Evolutionary conservation across 345 rosid species (phyloP).

Genomic region (Clarkia xantiana): DNA sequence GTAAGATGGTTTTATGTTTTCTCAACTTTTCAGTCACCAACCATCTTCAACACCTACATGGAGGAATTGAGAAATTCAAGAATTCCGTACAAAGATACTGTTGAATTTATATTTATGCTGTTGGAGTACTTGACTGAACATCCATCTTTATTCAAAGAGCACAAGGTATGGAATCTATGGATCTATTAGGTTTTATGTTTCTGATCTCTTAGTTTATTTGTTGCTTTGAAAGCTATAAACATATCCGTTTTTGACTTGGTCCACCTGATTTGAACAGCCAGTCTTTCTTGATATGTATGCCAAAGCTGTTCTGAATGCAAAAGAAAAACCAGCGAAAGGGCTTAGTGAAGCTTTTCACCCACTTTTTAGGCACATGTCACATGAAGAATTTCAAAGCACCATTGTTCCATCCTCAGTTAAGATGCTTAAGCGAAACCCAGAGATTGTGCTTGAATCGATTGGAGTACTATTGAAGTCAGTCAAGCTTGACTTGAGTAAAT

Average conservation of each 20-base stretch:
- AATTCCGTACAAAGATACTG: constrained; percentile 58
- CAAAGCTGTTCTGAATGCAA: constrained; percentile 65
- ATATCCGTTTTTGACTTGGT: constrained; percentile 1
- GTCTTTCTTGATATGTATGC: constrained; percentile 66
- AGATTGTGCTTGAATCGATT: constrained; percentile 73
- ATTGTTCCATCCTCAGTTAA: constrained; percentile 75
- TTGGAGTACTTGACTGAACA: constrained; percentile 50
- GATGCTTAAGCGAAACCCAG: constrained; percentile 97
- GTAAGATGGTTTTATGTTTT: constrained; percentile 7
- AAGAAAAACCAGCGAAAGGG: constrained; percentile 48
- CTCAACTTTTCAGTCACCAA: constrained; percentile 41
- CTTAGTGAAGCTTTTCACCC: constrained; percentile 56
- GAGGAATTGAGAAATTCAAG: constrained; percentile 54
- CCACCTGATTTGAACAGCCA: constrained; percentile 35
- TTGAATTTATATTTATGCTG: constrained; percentile 49
- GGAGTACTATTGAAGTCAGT: constrained; percentile 49
- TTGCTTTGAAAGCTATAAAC: background rate
- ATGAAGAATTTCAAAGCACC: constrained; percentile 63
- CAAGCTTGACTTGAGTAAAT: constrained; percentile 79
- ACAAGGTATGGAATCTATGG: constrained; percentile 66
- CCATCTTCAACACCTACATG: constrained; percentile 38
- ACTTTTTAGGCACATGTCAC: constrained; percentile 44
- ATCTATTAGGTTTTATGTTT: too few species aligned
- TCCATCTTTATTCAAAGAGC: constrained; percentile 38
- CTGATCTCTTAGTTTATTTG: background rate